These are phyloP conservation scores for Malassezia slooffiae DNA, from an alignment of 1,284 basidiomycete species.

Conservation along the genomic window DNA sequence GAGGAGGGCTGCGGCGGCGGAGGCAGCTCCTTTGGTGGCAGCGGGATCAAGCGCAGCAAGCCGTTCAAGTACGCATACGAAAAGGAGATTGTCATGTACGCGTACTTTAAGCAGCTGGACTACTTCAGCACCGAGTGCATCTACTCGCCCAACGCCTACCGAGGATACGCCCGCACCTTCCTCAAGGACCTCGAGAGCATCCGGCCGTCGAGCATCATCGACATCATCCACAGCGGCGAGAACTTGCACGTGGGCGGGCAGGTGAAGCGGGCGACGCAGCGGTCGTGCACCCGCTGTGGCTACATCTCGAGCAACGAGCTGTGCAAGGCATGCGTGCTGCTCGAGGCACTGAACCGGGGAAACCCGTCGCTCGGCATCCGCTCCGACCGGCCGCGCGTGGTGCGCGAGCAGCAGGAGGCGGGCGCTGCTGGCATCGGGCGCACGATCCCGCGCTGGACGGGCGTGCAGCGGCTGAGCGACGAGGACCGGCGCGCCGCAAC, in stretches of 20 bases:
- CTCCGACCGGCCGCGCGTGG: conserved; percentile 27
- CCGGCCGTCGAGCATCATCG: conserved; percentile 84
- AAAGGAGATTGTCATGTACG: conserved; percentile 99
- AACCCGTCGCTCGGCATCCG: conserved; percentile 36
- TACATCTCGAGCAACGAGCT: conserved; percentile 43
- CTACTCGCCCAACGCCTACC: conserved; percentile 87
- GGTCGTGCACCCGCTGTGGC: conserved; percentile 38
- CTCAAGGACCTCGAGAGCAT: conserved; percentile 91
- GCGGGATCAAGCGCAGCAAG: conserved; percentile 90
- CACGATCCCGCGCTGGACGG: conserved; percentile 30
- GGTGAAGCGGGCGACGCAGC: conserved; percentile 30
- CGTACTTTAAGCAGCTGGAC: conserved; percentile 87
- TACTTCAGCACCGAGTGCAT: conserved; percentile 99
- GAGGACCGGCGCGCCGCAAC: no score
- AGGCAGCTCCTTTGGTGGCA: conserved; percentile 40
- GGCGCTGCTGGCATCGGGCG: conserved; percentile 16
- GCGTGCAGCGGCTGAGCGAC: conserved; percentile 18
- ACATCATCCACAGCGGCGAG: conserved; percentile 62
- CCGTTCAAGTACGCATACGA: conserved; percentile 98
- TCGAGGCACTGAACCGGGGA: conserved; percentile 42
- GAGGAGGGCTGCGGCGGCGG: conserved; percentile 46
- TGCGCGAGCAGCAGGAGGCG: conserved; percentile 13
- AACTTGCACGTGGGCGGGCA: conserved; percentile 33
- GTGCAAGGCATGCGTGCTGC: conserved; percentile 45
- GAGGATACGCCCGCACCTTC: conserved; percentile 85